A percentile compares a stretch with the other conserved stretches of the same genome.
Evolutionary conservation across 192 early-diverging fungal genomes (phyloP).

Genomic region (Podila epicladia): DNA sequence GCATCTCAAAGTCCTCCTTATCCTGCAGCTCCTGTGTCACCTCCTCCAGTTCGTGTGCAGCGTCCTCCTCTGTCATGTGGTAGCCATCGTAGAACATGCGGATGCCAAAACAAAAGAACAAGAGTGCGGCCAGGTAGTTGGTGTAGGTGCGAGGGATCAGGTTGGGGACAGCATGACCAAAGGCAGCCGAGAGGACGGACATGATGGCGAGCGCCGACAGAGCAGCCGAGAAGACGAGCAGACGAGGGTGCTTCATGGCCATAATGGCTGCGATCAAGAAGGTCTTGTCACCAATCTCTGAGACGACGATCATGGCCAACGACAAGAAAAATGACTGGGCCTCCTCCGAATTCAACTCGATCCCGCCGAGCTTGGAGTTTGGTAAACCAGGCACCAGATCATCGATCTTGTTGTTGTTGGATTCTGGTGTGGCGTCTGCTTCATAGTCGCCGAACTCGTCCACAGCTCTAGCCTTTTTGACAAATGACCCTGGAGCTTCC

Average conservation of each 20-base stretch:
- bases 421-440: not conserved
- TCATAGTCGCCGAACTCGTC: conserved; percentile 41
- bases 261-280: conserved; percentile 98
- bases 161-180: conserved; percentile 91
- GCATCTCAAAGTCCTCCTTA: conserved; percentile 68
- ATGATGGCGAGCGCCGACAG: conserved; percentile 90
- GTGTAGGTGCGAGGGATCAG: conserved; percentile 90
- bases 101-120: conserved; percentile 95
- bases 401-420: not conserved
- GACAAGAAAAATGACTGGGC: conserved; percentile 64
- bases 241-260: conserved; percentile 96
- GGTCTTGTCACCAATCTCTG: conserved; percentile 99
- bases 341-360: conserved; percentile 46
- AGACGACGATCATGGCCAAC: conserved; percentile 92
- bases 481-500: conserved; percentile 17
- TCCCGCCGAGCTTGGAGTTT: conserved; percentile 1
- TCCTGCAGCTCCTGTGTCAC: conserved; percentile 90
- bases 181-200: conserved; percentile 93
- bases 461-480: conserved; percentile 4
- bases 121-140: conserved; percentile 79
- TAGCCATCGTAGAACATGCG: conserved; percentile 88
- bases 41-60: conserved; percentile 89
- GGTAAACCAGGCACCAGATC: not conserved
- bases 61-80: conserved; percentile 89
- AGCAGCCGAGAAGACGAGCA: conserved; percentile 91